phyloP scores from a whole-genome alignment of 495 filamentous ascomycete species.

The Trichoderma virens region DNA sequence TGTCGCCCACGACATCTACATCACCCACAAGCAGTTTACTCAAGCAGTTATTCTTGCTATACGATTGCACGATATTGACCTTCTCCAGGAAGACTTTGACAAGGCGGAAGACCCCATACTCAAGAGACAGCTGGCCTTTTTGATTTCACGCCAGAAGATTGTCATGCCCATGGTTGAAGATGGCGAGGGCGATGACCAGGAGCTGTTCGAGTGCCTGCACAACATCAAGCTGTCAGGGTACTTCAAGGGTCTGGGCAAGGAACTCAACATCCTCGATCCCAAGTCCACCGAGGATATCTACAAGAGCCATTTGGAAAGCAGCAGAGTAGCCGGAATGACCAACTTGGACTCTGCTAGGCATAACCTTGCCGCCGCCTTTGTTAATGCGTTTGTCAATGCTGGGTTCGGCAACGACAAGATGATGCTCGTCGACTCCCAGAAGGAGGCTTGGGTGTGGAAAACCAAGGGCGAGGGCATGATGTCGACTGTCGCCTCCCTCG shows the following conservation, averaged over 20 bases:
- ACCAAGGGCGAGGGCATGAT: slow-evolving; percentile 98
- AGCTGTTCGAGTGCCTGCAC: slow-evolving; percentile 72
- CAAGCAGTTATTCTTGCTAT: slow-evolving; percentile 94
- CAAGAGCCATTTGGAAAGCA: slow-evolving; percentile 97
- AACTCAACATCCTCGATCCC: slow-evolving; percentile 92
- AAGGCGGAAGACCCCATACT: slow-evolving; percentile 73
- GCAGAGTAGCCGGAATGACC: slow-evolving; percentile 79
- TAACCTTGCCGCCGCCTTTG: slow-evolving; percentile 92
- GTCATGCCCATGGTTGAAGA: slow-evolving; percentile 59
- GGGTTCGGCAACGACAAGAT: slow-evolving; percentile 94
- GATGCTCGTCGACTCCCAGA: slow-evolving; percentile 79
- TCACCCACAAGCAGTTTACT: slow-evolving; percentile 78
- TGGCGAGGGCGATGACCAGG: slow-evolving; percentile 43
- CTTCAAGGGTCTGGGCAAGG: slow-evolving; percentile 89
- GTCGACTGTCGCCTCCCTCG: slow-evolving; percentile 87
- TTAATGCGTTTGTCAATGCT: slow-evolving; percentile 93
- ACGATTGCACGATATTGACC: slow-evolving; percentile 73
- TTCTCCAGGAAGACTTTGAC: slow-evolving; percentile 72
- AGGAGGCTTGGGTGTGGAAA: slow-evolving; percentile 95
- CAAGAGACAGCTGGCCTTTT: slow-evolving; percentile 91
- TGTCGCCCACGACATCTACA: slow-evolving; percentile 88
- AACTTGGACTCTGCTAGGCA: slow-evolving; percentile 92
- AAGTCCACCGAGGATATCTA: slow-evolving; percentile 99
- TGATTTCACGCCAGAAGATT: slow-evolving; percentile 86
- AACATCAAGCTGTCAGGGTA: slow-evolving; percentile 84